phyloP scores from a whole-genome alignment of 768 basidiomycete species.

The Suillus subluteus region DNA sequence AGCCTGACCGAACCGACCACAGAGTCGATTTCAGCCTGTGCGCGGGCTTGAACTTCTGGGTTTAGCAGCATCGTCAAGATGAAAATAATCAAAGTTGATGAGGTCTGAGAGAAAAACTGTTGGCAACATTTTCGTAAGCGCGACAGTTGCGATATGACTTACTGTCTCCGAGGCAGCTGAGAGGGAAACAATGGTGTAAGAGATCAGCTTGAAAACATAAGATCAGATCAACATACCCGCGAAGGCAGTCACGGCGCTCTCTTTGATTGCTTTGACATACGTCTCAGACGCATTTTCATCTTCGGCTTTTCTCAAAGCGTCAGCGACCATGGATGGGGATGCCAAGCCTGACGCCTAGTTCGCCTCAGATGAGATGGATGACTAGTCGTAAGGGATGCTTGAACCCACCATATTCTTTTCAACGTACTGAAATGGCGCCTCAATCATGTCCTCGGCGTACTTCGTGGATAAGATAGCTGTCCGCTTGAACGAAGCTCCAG shows the following conservation, averaged over 20 bases:
- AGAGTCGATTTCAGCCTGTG: conserved; percentile 41
- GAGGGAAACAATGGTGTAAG: neutral
- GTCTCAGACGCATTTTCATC: conserved; percentile 11
- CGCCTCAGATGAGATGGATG: neutral
- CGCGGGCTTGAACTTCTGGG: conserved; percentile 41
- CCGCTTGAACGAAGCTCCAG: conserved; percentile 40
- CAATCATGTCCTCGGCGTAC: conserved; percentile 26
- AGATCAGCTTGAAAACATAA: neutral
- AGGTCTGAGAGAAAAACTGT: conserved; percentile 27
- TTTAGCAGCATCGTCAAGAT: conserved; percentile 40
- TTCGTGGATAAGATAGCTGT: conserved; percentile 27
- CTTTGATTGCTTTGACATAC: conserved; percentile 28
- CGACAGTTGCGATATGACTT: conserved; percentile 7
- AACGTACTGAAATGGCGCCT: conserved; percentile 36
- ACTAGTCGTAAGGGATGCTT: neutral
- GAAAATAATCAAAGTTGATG: conserved; percentile 35
- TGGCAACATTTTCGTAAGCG: neutral
- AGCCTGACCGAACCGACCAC: conserved; percentile 35
- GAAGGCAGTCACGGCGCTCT: conserved; percentile 34
- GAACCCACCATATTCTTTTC: conserved; percentile 35
- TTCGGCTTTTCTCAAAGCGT: conserved; percentile 22
- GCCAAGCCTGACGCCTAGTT: conserved; percentile 29
- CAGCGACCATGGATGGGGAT: conserved; percentile 30
- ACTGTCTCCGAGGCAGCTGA: conserved; percentile 36
- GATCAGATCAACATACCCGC: conserved; percentile 22